These are phyloP conservation scores for Artemisia tridentata DNA, from an alignment of 129 eudicot species.

Conservation along the genomic window DNA sequence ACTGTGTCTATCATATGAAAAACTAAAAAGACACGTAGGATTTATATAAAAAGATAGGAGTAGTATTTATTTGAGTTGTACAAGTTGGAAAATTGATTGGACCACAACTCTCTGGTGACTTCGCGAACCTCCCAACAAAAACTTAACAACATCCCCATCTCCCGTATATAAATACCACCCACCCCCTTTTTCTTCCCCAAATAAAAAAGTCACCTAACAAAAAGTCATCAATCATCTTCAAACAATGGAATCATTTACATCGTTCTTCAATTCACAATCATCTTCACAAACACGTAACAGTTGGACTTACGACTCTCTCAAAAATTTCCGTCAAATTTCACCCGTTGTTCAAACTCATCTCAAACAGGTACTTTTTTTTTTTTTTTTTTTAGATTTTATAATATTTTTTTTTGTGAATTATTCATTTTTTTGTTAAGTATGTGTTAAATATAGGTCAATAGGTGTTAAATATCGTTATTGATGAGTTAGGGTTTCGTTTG, in stretches of 20 bases:
- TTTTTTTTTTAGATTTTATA: background rate
- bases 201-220: too few relatives aligned
- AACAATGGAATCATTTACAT: conserved; percentile 60
- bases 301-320: conserved; percentile 75
- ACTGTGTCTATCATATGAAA: too few relatives aligned
- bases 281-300: conserved; percentile 48
- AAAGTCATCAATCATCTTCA: too few relatives aligned
- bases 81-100: background rate
- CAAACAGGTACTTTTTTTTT: conserved; percentile 43
- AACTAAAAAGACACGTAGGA: too few relatives aligned
- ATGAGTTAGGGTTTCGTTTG: too few relatives aligned
- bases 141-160: conserved; percentile 13
- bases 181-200: background rate
- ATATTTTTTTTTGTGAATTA: too few relatives aligned
- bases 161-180: conserved; percentile 11
- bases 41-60: too few relatives aligned
- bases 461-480: too few relatives aligned
- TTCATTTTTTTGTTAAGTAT: too few relatives aligned
- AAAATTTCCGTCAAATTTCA: conserved; percentile 80
- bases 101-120: conserved; percentile 8
- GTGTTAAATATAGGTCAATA: too few relatives aligned
- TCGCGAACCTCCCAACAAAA: conserved; percentile 23
- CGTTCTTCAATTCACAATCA: conserved; percentile 61
- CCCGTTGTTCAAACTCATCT: conserved; percentile 91
- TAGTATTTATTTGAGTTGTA: too few relatives aligned